A percentile compares a stretch with the other conserved stretches of the same genome.
phyloP scores from a whole-genome alignment of 208 protist genomes.

The Crithidia brevicula region DNA sequence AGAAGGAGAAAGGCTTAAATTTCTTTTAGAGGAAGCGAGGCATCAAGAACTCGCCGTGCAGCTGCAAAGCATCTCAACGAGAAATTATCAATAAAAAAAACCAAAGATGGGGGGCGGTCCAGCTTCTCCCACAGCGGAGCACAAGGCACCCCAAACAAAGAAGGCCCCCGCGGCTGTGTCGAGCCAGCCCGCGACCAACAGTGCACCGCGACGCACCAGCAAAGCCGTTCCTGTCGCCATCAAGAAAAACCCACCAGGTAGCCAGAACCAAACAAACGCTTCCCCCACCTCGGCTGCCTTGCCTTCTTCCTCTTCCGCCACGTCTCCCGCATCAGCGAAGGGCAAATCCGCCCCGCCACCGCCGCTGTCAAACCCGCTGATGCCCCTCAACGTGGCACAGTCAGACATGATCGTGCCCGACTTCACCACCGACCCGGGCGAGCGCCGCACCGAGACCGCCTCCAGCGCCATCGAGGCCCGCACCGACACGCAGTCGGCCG shows the following conservation, averaged over 20 bases:
- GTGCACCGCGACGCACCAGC: not conserved
- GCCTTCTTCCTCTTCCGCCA: not conserved
- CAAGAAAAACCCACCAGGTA: not conserved
- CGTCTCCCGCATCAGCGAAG: not conserved
- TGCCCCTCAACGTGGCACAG: not conserved
- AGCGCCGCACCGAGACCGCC: constrained; percentile 10
- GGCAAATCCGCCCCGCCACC: not conserved
- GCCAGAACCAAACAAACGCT: not conserved
- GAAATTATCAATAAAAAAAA: too few relatives aligned
- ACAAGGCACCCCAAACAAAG: constrained; percentile 1
- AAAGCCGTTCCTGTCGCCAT: not conserved
- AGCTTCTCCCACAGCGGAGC: not conserved
- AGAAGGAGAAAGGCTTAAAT: not conserved
- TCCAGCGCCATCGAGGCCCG: constrained; percentile 12
- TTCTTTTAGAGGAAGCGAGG: too few relatives aligned
- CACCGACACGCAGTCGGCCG: constrained; percentile 17
- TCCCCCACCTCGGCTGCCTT: not conserved
- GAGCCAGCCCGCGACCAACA: not conserved
- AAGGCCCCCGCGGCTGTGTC: not conserved
- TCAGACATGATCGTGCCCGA: constrained; percentile 11
- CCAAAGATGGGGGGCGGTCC: too few relatives aligned
- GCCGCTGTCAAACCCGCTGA: not conserved
- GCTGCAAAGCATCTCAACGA: too few relatives aligned
- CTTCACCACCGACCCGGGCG: constrained; percentile 12
- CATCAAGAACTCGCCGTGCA: too few relatives aligned